Conservation (phyloP, 108 stramenopile species). For the Licmophora abbreviata region DNA sequence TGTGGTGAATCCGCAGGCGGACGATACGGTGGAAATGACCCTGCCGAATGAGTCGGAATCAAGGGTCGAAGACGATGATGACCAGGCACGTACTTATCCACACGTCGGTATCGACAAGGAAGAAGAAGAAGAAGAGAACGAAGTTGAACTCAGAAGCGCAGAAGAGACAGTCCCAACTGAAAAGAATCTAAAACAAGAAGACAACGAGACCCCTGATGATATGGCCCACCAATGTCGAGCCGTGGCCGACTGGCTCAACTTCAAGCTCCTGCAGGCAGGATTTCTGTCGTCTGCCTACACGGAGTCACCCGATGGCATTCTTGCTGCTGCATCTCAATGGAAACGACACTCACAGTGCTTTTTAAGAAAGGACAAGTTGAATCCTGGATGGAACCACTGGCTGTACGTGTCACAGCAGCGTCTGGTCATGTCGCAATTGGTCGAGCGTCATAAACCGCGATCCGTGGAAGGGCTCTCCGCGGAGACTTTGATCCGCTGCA, state of each 20-base stretch:
- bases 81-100: background rate
- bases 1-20: conserved; percentile 1
- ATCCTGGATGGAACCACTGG: conserved; percentile 32
- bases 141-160: conserved; percentile 16
- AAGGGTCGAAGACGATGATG: no score
- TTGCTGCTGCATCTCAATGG: conserved; percentile 52
- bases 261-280: conserved; percentile 48
- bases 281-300: conserved; percentile 19
- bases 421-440: conserved; percentile 32
- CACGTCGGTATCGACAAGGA: background rate
- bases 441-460: conserved; percentile 37
- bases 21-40: conserved; percentile 1
- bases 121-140: conserved; percentile 20
- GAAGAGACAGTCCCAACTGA: background rate
- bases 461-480: conserved; percentile 3
- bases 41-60: background rate
- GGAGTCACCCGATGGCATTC: conserved; percentile 20
- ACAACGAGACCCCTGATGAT: conserved; percentile 23
- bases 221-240: conserved; percentile 65
- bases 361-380: conserved; percentile 2
- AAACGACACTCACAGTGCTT: conserved; percentile 44
- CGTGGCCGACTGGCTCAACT: conserved; percentile 61
- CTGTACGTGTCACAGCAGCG: conserved; percentile 39
- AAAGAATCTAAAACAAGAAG: background rate
- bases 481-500: conserved; percentile 30